Percentiles rank a stretch among this genome's conserved stretches.
phyloP scores from a whole-genome alignment of 2,329 filamentous ascomycete species.

The Colletotrichum godetiae region DNA sequence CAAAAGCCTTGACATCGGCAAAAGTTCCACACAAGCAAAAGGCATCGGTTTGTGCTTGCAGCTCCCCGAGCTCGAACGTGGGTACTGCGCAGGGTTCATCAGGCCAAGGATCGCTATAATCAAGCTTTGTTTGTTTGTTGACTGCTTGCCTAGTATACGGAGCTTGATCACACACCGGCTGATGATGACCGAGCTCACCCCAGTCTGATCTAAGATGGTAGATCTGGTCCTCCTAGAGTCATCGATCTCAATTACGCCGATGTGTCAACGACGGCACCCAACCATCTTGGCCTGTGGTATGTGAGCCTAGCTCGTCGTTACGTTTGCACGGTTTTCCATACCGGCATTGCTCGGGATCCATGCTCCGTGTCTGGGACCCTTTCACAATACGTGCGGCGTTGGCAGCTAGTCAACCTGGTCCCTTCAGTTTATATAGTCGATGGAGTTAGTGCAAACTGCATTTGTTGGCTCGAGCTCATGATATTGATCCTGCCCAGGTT shows the following conservation, averaged over 20 bases:
- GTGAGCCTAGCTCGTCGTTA: neutral
- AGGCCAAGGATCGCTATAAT: too few species aligned
- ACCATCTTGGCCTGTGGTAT: neutral
- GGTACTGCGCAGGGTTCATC: too few species aligned
- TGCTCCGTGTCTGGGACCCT: neutral
- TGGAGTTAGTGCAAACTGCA: slow-evolving; percentile 2
- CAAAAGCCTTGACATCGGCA: neutral
- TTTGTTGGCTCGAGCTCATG: neutral
- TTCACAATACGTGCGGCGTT: neutral
- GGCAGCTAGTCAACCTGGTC: neutral
- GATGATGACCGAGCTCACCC: neutral
- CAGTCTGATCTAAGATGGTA: neutral
- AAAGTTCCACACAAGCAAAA: neutral
- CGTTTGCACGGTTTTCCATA: neutral
- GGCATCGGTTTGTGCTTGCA: neutral
- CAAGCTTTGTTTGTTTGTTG: too few species aligned
- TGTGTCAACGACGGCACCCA: neutral
- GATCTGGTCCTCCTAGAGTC: neutral
- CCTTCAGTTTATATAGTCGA: neutral
- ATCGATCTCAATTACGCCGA: neutral
- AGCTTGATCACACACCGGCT: neutral
- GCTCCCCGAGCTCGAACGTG: neutral
- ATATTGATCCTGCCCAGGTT: neutral
- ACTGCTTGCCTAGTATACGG: neutral
- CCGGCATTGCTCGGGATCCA: neutral